phyloP scores from a whole-genome alignment of 2,329 filamentous ascomycete genomes.

The Pseudogymnoascus sp. region DNA sequence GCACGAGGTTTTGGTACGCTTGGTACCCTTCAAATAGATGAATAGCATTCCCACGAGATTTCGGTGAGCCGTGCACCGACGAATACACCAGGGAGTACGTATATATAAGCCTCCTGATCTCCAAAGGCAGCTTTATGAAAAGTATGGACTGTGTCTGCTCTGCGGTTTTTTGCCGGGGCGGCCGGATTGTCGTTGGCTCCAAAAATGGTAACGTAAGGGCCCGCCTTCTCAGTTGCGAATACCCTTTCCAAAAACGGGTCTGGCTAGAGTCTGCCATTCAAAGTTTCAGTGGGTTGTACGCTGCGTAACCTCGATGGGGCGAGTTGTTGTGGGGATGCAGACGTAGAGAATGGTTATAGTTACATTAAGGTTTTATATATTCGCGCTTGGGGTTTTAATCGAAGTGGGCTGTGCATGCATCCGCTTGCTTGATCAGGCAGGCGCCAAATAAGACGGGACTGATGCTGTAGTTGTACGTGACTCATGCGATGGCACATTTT shows the following conservation, averaged over 20 bases:
- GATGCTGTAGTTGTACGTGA: background rate
- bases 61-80: background rate
- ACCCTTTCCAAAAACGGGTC: background rate
- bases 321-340: background rate
- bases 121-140: background rate
- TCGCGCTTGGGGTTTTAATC: background rate
- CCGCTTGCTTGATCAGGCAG: background rate
- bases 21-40: background rate
- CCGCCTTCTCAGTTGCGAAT: background rate
- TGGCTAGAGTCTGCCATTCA: background rate
- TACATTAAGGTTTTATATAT: background rate
- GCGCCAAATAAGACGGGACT: background rate
- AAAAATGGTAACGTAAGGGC: background rate
- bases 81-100: background rate
- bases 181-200: background rate
- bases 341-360: background rate
- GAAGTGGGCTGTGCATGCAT: background rate
- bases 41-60: background rate
- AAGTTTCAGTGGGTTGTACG: background rate
- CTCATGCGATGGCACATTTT: background rate
- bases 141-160: background rate
- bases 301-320: background rate
- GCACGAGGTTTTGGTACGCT: too few relatives aligned
- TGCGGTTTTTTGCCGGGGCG: background rate
- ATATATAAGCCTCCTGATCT: background rate